phyloP scores from a whole-genome alignment of 495 filamentous ascomycete genomes.

The Xylaria longipes region DNA sequence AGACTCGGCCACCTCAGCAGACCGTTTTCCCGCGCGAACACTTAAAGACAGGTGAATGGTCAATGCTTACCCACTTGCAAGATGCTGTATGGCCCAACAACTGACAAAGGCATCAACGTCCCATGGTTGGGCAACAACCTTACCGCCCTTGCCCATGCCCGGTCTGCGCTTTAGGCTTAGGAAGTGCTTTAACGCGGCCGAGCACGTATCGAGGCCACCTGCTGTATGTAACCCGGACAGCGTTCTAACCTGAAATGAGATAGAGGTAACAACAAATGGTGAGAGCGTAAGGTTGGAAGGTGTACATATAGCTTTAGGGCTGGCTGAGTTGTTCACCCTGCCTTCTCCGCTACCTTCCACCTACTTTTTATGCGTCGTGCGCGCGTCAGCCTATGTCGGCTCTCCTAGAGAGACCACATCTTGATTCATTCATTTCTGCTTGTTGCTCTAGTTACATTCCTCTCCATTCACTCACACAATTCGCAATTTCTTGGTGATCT shows the following conservation, averaged over 20 bases:
- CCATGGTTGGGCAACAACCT: slow-evolving; percentile 12
- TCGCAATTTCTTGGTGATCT: neutral
- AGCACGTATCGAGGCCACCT: neutral
- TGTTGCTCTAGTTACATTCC: neutral
- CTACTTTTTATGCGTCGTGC: neutral
- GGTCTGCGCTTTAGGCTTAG: neutral
- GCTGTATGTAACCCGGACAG: neutral
- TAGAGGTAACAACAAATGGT: neutral
- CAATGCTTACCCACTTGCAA: slow-evolving; percentile 1
- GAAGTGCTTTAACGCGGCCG: neutral
- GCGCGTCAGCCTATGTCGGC: neutral
- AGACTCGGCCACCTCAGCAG: neutral
- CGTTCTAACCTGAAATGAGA: neutral
- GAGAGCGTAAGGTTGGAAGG: neutral
- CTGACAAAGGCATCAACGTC: neutral
- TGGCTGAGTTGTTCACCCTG: neutral
- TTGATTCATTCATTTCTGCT: neutral
- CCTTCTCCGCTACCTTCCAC: neutral
- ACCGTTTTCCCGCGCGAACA: neutral
- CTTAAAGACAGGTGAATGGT: slow-evolving; percentile 10
- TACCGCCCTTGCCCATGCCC: neutral
- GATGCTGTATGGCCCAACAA: neutral
- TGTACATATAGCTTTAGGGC: neutral
- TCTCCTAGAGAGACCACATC: neutral
- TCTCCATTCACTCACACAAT: neutral